Evolutionary conservation across 2,329 filamentous ascomycete species (phyloP).

Genomic region (Lachnellula occidentalis): DNA sequence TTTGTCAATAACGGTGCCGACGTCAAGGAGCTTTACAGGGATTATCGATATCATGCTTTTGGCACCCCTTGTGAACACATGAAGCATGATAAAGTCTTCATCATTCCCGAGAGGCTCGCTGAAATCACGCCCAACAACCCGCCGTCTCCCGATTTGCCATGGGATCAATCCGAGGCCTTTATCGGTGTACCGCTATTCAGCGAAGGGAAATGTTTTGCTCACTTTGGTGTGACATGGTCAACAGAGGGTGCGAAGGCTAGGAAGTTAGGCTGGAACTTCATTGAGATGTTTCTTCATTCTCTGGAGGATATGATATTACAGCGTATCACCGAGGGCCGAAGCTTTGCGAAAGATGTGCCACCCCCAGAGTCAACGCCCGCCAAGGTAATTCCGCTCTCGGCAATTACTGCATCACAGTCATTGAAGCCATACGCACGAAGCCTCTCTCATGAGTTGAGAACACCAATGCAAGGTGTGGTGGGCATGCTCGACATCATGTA

Average conservation of each 20-base stretch:
- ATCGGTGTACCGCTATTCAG: constrained; percentile 61
- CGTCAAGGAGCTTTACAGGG: constrained; percentile 46
- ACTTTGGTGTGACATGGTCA: constrained; percentile 70
- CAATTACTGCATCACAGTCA: constrained; percentile 55
- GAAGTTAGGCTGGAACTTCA: constrained; percentile 57
- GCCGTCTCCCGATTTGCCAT: constrained; percentile 44
- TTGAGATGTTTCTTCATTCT: constrained; percentile 63
- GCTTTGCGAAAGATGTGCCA: constrained; percentile 35
- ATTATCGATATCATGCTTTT: constrained; percentile 60
- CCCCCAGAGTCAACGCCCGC: constrained; percentile 26
- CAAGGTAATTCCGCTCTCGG: constrained; percentile 48
- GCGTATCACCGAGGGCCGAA: constrained; percentile 48
- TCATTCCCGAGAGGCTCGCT: constrained; percentile 57
- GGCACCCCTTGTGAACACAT: constrained; percentile 60
- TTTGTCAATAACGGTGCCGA: constrained; percentile 58
- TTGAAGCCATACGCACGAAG: constrained; percentile 68
- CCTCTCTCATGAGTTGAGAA: constrained; percentile 65
- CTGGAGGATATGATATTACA: constrained; percentile 61
- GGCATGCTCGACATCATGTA: constrained; percentile 75
- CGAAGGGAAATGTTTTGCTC: constrained; percentile 60
- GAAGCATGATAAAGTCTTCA: constrained; percentile 66
- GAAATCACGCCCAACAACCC: constrained; percentile 56
- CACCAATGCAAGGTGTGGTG: constrained; percentile 71
- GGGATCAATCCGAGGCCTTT: constrained; percentile 58
- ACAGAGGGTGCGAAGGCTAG: constrained; percentile 51